phyloP scores from a whole-genome alignment of 352 stramenopile genomes.

The Nothophytophthora sp. region DNA sequence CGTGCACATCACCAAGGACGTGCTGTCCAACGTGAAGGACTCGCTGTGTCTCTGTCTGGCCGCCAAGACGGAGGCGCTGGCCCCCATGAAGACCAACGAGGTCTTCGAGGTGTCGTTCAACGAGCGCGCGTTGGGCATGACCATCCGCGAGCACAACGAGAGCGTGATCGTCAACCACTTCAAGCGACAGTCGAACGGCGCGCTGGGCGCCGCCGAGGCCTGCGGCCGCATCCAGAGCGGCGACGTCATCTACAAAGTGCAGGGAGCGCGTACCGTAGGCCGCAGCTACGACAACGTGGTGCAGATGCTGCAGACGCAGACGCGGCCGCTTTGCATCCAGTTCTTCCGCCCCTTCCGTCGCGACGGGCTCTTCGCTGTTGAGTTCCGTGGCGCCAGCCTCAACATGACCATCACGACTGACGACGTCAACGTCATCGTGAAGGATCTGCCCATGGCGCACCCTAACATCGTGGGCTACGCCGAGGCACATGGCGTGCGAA shows the following conservation, averaged over 20 bases:
- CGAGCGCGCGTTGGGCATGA: constrained; percentile 76
- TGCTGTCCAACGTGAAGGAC: constrained; percentile 48
- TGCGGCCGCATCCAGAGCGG: constrained; percentile 57
- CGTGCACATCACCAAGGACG: constrained; percentile 83
- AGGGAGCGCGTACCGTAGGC: constrained; percentile 70
- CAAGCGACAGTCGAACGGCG: constrained; percentile 61
- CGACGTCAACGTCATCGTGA: constrained; percentile 85
- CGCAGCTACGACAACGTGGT: constrained; percentile 83
- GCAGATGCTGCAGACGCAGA: constrained; percentile 86
- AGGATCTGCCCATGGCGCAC: constrained; percentile 79
- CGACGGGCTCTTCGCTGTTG: constrained; percentile 81
- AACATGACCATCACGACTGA: constrained; percentile 90
- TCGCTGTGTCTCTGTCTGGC: constrained; percentile 82
- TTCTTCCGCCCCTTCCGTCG: constrained; percentile 81
- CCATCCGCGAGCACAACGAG: constrained; percentile 83
- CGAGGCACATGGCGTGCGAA: constrained; percentile 76
- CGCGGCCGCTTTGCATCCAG: constrained; percentile 72
- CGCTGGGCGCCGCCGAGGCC: constrained; percentile 51
- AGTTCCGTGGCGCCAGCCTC: constrained; percentile 76
- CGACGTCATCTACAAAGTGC: constrained; percentile 89
- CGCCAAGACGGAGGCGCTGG: constrained; percentile 80
- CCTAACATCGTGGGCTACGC: constrained; percentile 85
- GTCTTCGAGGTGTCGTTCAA: constrained; percentile 82
- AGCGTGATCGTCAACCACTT: constrained; percentile 88
- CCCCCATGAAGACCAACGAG: constrained; percentile 78